Percentiles rank a stretch among this genome's conserved stretches.
These are phyloP conservation scores for Metschnikowia corniflorae DNA, from an alignment of 805 yeast genomes.

Conservation along the genomic window DNA sequence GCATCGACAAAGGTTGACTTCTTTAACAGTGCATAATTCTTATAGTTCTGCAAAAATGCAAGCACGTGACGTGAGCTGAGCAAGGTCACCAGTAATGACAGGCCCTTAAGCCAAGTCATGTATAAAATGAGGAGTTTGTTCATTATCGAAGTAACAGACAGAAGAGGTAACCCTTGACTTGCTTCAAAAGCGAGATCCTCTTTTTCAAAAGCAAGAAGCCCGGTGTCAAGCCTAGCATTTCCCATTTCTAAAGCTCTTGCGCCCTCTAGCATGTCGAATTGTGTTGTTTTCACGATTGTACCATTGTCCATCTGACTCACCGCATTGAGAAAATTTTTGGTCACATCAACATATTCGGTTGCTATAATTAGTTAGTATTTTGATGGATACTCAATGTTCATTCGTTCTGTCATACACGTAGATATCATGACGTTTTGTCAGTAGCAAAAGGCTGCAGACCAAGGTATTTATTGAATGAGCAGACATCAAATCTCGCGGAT, in stretches of 20 bases:
- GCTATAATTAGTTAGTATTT: slow-evolving; percentile 2
- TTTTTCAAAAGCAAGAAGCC: slow-evolving; percentile 47
- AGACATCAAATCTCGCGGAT: too few species aligned
- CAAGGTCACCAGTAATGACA: slow-evolving; percentile 72
- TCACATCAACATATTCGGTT: slow-evolving; percentile 45
- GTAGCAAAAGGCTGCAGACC: too few species aligned
- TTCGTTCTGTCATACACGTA: too few species aligned
- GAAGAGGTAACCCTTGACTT: slow-evolving; percentile 30
- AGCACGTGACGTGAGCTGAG: slow-evolving; percentile 74
- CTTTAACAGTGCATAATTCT: slow-evolving; percentile 13
- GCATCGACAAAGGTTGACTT: slow-evolving; percentile 10
- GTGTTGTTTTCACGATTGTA: slow-evolving; percentile 54
- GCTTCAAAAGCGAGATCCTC: slow-evolving; percentile 50
- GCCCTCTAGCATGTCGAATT: slow-evolving; percentile 72
- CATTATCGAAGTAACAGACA: slow-evolving; percentile 47
- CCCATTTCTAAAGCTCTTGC: slow-evolving; percentile 82
- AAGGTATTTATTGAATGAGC: too few species aligned
- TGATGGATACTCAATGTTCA: too few species aligned
- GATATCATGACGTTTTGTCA: too few species aligned
- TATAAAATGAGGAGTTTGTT: slow-evolving; percentile 52
- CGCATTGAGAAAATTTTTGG: slow-evolving; percentile 44
- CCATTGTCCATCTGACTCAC: slow-evolving; percentile 31
- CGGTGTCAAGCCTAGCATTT: slow-evolving; percentile 74
- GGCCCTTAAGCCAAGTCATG: slow-evolving; percentile 73
- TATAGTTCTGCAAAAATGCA: slow-evolving; percentile 44